These are phyloP conservation scores for Paramecium caudatum DNA, from an alignment of 73 alveolate genomes.

Conservation along the genomic window DNA sequence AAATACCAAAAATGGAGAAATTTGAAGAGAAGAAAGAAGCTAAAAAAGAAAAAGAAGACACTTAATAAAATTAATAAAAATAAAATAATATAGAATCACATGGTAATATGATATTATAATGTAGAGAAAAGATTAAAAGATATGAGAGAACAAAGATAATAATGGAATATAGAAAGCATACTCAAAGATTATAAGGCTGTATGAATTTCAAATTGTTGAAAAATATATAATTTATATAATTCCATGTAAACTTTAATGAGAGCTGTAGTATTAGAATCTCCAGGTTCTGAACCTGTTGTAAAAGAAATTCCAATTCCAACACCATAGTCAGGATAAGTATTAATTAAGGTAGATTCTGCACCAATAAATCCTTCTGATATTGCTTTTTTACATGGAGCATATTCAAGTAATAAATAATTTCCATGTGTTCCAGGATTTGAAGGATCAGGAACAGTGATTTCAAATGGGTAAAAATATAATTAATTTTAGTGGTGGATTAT, in stretches of 20 bases:
- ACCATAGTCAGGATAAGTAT: slow-evolving; percentile 87
- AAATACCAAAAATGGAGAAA: slow-evolving; percentile 50
- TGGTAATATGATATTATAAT: not conserved
- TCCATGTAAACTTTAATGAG: slow-evolving; percentile 58
- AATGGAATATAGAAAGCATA: slow-evolving; percentile 53
- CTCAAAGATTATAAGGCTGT: slow-evolving; percentile 31
- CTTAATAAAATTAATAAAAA: slow-evolving; percentile 24
- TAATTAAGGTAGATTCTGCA: slow-evolving; percentile 89
- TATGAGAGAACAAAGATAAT: slow-evolving; percentile 49
- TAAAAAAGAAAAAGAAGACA: slow-evolving; percentile 57
- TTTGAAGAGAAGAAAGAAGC: slow-evolving; percentile 64
- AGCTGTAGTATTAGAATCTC: slow-evolving; percentile 74
- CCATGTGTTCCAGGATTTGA: slow-evolving; percentile 82
- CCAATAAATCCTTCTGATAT: slow-evolving; percentile 92
- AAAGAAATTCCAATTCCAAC: slow-evolving; percentile 83
- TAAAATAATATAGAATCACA: slow-evolving; percentile 54
- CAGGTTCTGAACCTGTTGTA: slow-evolving; percentile 67
- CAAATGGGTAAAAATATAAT: slow-evolving; percentile 77
- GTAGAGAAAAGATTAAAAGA: slow-evolving; percentile 56
- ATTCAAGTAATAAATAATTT: slow-evolving; percentile 77
- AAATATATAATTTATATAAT: not conserved
- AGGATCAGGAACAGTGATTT: slow-evolving; percentile 86
- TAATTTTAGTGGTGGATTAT: slow-evolving; percentile 84
- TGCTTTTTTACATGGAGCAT: slow-evolving; percentile 80
- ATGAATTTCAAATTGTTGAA: not conserved